These are phyloP conservation scores for Blastobotrys elegans DNA, from an alignment of 1,139 yeast genomes.

Conservation along the genomic window DNA sequence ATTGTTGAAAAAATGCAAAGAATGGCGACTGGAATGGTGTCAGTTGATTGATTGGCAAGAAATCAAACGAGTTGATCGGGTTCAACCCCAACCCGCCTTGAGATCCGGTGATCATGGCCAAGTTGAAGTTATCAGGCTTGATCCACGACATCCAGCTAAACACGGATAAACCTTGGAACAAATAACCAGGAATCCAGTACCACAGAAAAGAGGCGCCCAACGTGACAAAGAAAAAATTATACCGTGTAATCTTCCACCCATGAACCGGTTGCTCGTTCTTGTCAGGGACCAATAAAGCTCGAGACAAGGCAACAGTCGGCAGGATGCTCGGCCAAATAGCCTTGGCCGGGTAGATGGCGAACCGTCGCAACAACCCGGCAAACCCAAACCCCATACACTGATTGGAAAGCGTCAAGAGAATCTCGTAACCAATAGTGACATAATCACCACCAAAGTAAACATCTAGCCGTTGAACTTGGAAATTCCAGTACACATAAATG, in stretches of 20 bases:
- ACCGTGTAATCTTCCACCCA: slow-evolving; percentile 51
- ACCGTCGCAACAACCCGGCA: slow-evolving; percentile 55
- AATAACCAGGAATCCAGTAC: slow-evolving; percentile 56
- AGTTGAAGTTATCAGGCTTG: slow-evolving; percentile 47
- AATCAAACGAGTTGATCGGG: slow-evolving; percentile 51
- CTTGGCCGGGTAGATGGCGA: slow-evolving; percentile 52
- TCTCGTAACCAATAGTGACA: slow-evolving; percentile 48
- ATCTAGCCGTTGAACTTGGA: slow-evolving; percentile 42
- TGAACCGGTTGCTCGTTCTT: slow-evolving; percentile 29
- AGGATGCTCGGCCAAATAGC: slow-evolving; percentile 55
- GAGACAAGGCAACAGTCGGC: slow-evolving; percentile 52
- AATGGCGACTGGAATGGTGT: slow-evolving; percentile 41
- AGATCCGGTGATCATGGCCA: slow-evolving; percentile 53
- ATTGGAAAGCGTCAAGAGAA: slow-evolving; percentile 47
- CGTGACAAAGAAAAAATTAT: slow-evolving; percentile 42
- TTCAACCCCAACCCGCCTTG: slow-evolving; percentile 56
- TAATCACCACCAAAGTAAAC: slow-evolving; percentile 41
- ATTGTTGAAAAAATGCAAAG: slow-evolving; percentile 41
- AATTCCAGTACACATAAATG: slow-evolving; percentile 43
- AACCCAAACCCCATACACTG: slow-evolving; percentile 60
- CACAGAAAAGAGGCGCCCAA: slow-evolving; percentile 44
- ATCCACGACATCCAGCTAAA: slow-evolving; percentile 69
- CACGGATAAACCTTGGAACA: slow-evolving; percentile 47
- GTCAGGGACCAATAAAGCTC: slow-evolving; percentile 44
- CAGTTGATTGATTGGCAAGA: slow-evolving; percentile 39